Conservation (phyloP, 306 rosid genomes). For the Cicer arietinum region DNA sequence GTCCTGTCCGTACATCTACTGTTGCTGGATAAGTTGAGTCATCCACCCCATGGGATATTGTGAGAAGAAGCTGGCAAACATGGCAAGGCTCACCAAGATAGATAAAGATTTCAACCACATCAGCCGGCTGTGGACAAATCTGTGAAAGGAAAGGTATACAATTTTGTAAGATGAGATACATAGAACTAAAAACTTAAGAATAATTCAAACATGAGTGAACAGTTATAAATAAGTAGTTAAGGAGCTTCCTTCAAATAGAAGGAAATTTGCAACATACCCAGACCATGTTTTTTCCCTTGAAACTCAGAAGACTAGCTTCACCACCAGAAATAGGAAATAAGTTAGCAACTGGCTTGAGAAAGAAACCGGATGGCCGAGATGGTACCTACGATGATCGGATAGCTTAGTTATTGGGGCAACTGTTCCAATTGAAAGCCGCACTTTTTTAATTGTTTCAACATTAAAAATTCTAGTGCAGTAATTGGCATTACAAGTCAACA, state of each 20-base stretch:
- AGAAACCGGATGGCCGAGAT: slow-evolving; percentile 85
- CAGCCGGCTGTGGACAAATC: slow-evolving; percentile 92
- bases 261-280: slow-evolving; percentile 67
- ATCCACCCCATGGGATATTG: slow-evolving; percentile 96
- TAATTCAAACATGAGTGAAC: slow-evolving; percentile 35
- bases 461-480: slow-evolving; percentile 1
- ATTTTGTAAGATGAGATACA: slow-evolving; percentile 41
- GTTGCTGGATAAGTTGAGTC: slow-evolving; percentile 97
- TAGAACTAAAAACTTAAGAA: slow-evolving; percentile 12
- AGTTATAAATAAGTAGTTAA: slow-evolving; percentile 39
- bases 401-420: slow-evolving; percentile 35
- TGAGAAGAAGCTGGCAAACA: slow-evolving; percentile 99
- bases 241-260: slow-evolving; percentile 31
- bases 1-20: slow-evolving; percentile 90
- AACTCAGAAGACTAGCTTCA: slow-evolving; percentile 88
- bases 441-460: slow-evolving; percentile 23
- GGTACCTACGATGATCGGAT: slow-evolving; percentile 69
- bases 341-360: slow-evolving; percentile 86
- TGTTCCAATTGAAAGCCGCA: slow-evolving; percentile 22
- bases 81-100: slow-evolving; percentile 98
- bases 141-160: slow-evolving; percentile 54
- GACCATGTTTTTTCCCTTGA: slow-evolving; percentile 74
- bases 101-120: slow-evolving; percentile 88
- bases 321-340: slow-evolving; percentile 72
- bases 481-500: slow-evolving; percentile 19